A percentile compares a stretch with the other conserved stretches of the same genome.
Evolutionary conservation across 108 stramenopile genomes (phyloP).

Genomic region (Skeletonema menzelii): DNA sequence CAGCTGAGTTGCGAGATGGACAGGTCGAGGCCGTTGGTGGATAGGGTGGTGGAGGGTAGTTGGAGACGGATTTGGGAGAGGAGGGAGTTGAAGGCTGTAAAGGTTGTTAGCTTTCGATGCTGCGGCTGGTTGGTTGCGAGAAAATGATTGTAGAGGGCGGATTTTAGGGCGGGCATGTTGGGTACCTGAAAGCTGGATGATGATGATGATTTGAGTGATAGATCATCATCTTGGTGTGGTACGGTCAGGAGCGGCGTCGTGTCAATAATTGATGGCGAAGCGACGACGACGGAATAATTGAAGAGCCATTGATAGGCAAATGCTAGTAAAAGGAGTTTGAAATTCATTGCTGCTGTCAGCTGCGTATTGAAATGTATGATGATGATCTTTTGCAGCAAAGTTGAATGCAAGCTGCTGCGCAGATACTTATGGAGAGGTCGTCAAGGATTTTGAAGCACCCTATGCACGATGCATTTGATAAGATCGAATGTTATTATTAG

Average conservation of each 20-base stretch:
- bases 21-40: conserved; percentile 26
- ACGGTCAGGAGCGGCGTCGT: background rate
- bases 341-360: background rate
- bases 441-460: background rate
- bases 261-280: background rate
- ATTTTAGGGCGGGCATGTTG: background rate
- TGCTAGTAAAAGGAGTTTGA: background rate
- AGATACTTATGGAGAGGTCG: background rate
- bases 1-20: conserved; percentile 40
- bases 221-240: too few species aligned
- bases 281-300: background rate
- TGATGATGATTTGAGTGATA: background rate
- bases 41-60: conserved; percentile 38
- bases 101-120: conserved; percentile 11
- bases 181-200: background rate
- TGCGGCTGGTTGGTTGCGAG: background rate
- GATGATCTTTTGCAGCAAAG: background rate
- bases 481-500: background rate
- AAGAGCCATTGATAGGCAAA: background rate
- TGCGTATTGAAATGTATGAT: background rate
- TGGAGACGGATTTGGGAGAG: conserved; percentile 28
- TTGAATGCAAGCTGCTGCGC: too few species aligned
- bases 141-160: background rate
- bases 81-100: conserved; percentile 35
- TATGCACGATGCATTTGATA: background rate